These are phyloP conservation scores for Avena insularis DNA, from an alignment of 176 grass and related monocot species.

Conservation along the genomic window DNA sequence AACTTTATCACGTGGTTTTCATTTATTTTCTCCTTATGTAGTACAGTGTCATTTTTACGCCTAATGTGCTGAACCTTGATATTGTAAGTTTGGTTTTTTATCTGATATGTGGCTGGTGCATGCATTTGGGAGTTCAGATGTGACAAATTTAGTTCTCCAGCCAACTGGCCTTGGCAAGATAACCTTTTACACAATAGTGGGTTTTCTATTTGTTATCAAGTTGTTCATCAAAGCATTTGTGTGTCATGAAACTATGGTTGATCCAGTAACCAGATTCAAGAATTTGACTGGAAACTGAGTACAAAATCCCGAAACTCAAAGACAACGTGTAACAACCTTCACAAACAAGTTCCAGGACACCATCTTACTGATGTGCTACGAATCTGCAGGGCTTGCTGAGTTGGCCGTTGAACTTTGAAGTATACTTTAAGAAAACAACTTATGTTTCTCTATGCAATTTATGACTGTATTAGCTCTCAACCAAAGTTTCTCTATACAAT, in stretches of 20 bases:
- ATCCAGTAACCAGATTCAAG: slow-evolving; percentile 1
- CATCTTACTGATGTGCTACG: neutral
- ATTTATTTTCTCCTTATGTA: too few relatives aligned
- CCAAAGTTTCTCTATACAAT: neutral
- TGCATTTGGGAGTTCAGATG: slow-evolving; percentile 14
- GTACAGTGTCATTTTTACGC: too few relatives aligned
- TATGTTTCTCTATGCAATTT: too few relatives aligned
- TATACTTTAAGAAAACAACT: too few relatives aligned
- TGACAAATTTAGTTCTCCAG: neutral
- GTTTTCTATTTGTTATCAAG: neutral
- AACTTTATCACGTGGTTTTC: neutral
- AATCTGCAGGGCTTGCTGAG: too few relatives aligned
- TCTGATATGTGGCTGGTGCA: too few relatives aligned
- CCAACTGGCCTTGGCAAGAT: neutral
- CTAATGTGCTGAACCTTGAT: too few relatives aligned
- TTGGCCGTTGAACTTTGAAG: too few relatives aligned
- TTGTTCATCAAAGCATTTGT: neutral
- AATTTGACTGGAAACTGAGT: neutral
- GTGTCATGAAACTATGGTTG: neutral
- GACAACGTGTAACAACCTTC: neutral
- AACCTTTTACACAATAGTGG: slow-evolving; percentile 13
- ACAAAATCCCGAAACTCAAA: neutral
- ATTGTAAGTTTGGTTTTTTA: too few relatives aligned
- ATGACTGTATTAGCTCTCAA: too few relatives aligned
- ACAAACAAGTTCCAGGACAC: slow-evolving; percentile 20